Percentiles rank a stretch among this genome's conserved stretches.
phyloP scores from a whole-genome alignment of 805 yeast genomes.

The Candida michaelii region DNA sequence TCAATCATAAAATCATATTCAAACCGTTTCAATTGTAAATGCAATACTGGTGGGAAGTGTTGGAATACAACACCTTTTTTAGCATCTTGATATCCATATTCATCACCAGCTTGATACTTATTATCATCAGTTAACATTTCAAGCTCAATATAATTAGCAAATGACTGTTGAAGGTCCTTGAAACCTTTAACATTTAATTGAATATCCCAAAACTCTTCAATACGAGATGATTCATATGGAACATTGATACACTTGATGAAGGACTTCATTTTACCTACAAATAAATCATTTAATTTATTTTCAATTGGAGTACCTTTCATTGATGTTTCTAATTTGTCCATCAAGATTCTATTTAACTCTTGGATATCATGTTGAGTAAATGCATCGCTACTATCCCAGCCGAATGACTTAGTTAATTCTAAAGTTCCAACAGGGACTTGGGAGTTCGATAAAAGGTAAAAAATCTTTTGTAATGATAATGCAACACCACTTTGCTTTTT shows the following conservation, averaged over 20 bases:
- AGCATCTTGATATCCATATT: constrained; percentile 90
- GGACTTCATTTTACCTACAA: constrained; percentile 97
- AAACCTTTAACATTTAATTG: constrained; percentile 90
- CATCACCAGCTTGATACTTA: constrained; percentile 86
- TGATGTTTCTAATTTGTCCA: constrained; percentile 88
- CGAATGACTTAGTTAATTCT: constrained; percentile 88
- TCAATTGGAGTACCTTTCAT: constrained; percentile 84
- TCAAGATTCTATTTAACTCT: constrained; percentile 88
- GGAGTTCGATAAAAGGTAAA: constrained; percentile 75
- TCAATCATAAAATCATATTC: constrained; percentile 92
- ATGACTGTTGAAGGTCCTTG: constrained; percentile 68
- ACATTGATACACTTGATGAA: constrained; percentile 91
- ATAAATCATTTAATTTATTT: constrained; percentile 61
- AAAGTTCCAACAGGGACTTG: constrained; percentile 76
- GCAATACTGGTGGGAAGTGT: constrained; percentile 88
- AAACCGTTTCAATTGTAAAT: constrained; percentile 88
- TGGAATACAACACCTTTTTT: constrained; percentile 93
- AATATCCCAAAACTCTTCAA: constrained; percentile 97
- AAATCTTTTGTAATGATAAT: constrained; percentile 81
- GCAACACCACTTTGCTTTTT: constrained; percentile 56
- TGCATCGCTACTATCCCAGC: constrained; percentile 96
- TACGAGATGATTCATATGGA: constrained; percentile 86
- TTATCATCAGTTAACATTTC: constrained; percentile 94
- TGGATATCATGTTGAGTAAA: constrained; percentile 98
- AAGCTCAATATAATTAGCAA: constrained; percentile 81